phyloP scores from a whole-genome alignment of 176 grass and related monocot species.

The Zoysia pacifica region DNA sequence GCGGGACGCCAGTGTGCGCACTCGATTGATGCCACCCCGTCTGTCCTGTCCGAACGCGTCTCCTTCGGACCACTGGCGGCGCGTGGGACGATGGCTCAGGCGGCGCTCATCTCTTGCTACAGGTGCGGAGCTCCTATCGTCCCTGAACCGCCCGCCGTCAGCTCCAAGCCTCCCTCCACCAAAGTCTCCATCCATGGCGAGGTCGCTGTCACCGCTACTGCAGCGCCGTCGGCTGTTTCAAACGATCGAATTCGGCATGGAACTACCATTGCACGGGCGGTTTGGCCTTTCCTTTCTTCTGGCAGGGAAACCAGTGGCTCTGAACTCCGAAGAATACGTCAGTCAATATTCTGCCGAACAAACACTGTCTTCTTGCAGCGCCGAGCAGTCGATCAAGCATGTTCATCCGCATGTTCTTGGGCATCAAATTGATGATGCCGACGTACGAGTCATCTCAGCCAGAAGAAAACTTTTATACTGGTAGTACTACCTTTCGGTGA shows the following conservation, averaged over 20 bases:
- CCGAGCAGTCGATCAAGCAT: not conserved
- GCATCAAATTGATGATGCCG: not conserved
- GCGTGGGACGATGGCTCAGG: not conserved
- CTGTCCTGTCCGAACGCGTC: not conserved
- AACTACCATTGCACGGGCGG: not conserved
- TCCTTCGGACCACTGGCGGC: not conserved
- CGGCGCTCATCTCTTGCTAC: slow-evolving; percentile 1
- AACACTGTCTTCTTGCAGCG: slow-evolving; percentile 27
- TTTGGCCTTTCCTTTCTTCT: slow-evolving; percentile 4
- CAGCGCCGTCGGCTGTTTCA: not conserved
- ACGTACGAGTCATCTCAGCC: not conserved
- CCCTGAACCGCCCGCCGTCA: not conserved
- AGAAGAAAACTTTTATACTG: not conserved
- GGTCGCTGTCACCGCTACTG: not conserved
- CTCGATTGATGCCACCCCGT: too few relatives aligned
- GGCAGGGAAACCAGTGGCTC: not conserved
- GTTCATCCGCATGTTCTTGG: not conserved
- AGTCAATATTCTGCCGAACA: slow-evolving; percentile 15
- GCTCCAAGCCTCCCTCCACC: not conserved
- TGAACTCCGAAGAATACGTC: not conserved
- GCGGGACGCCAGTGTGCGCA: too few relatives aligned
- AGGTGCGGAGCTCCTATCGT: not conserved
- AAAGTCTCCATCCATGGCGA: not conserved
- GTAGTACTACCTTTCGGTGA: not conserved
- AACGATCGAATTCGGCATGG: not conserved